Evolutionary conservation across 192 early-diverging fungal species (phyloP), one percentile per base, ranked within the genome.

Genomic region (Gryganskiella cystojenkinii): DNA sequence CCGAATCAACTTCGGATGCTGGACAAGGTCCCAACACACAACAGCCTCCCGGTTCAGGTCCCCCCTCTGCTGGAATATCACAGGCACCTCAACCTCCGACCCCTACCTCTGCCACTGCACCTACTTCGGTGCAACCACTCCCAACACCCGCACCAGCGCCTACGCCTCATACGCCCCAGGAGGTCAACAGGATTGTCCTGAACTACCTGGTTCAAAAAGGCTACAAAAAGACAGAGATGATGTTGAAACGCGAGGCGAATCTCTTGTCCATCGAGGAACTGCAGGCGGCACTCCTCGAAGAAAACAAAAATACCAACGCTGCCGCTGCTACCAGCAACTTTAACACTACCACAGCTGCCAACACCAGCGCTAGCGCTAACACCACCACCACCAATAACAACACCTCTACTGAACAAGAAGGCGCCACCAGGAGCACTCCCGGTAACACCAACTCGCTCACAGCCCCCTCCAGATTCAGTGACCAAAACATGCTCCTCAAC

Each of bases 201-300:
- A 86, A 91, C 45, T 92, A 91, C 56, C 74, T 92, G 22, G 80
- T 88, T 47, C 78, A 87, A 43, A 91, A 90, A 56, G 93, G 93
- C 3, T 93, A 92, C 67, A 86, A 76, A 53, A 81, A 88, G 45
- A 85, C 93, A 0, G 92, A 92, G 51, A 56, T 80, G 11, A 88
- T 89, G 20, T 84, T 94, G 40, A 79, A 86, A 43, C 79, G 85
- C 15, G 90, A 94, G 34, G 89, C 90, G 25, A 64, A 71, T 13
- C 80, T 88, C 33, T 64, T 81, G 60, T 84, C 84, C 56, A 33
- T 85, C 13, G 51, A 79, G 56, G 80, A 88, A 61, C 71, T 84
- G 47, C 61, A 68, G 47, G 60, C 73, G 11, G 45, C 71, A 34
- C 43, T 53, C 51, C 69, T 72, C 22, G 70, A 76, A 13, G 74